Evolutionary conservation across 2,329 filamentous ascomycete genomes (phyloP), one percentile per base, ranked within the genome.

Genomic region (Cyanodermella asteris): DNA sequence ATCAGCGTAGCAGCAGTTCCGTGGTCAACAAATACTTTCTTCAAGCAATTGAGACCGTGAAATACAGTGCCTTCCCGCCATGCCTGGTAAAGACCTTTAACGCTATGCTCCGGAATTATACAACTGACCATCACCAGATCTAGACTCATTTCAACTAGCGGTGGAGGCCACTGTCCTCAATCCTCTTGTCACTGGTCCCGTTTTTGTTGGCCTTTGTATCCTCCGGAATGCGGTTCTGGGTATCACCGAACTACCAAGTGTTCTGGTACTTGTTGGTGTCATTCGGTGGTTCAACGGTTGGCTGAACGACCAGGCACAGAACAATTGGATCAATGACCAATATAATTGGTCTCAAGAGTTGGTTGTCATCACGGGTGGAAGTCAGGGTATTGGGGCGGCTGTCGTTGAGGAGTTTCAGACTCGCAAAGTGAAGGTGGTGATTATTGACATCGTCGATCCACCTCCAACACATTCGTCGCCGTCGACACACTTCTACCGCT

Each of bases 401-500:
- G 57, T 78, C 3, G 72, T 73, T 8, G 55, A 58, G 34, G 44
- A 71, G 27, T 53, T 87, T n/a, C 68, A 65, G 1, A 62, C 69
- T 41, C 53, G 50, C 31, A 64, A 62, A 1, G 54, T 75, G 35
- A 73, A 64, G 34, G 70, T 81, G 17, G 70, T 70, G 0, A 68
- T 81, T 3, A 43, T 82, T 17, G 76, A 84, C 47, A 57, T 77
- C 17, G n/a, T n/a, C n/a, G n/a, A n/a, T n/a, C n/a, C n/a, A n/a
- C n/a, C 11, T 17, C 14, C 45, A 39, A 19, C 16, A n/a, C 13
- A 13, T 21, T 19, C n/a, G n/a, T n/a, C n/a, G 18, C 50, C 56
- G 16, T 61, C 61, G 7, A 63, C 78, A 10, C 54, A 61, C 42
- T 72, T 67, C 50, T 76, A 68, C 50, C 50, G 67, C 35, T 74